Evolutionary conservation across 768 basidiomycete genomes (phyloP).

Genomic region (Tricholoma flavovirens): DNA sequence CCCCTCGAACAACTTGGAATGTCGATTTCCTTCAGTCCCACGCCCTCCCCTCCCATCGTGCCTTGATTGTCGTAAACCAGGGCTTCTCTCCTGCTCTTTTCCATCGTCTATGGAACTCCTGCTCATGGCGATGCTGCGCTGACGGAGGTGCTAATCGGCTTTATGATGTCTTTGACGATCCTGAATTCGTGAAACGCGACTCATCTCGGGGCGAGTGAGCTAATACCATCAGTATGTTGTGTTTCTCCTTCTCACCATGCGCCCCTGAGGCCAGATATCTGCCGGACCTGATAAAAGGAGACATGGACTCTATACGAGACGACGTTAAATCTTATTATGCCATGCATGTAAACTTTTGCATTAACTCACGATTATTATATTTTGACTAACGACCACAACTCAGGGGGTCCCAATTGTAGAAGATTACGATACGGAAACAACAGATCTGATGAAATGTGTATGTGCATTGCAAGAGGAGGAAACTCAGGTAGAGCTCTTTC

Average conservation of each 20-base stretch:
- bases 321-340: constrained; percentile 72
- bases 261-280: constrained; percentile 38
- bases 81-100: constrained; percentile 68
- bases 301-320: constrained; percentile 79
- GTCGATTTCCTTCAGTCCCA: constrained; percentile 32
- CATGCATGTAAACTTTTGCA: constrained; percentile 38
- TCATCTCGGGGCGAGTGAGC: constrained; percentile 10
- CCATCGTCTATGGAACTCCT: constrained; percentile 49
- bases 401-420: constrained; percentile 65
- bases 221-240: constrained; percentile 4
- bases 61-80: constrained; percentile 87
- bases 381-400: neutral
- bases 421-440: constrained; percentile 77
- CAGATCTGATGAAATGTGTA: constrained; percentile 95
- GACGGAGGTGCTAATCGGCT: constrained; percentile 88
- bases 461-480: constrained; percentile 52
- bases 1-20: constrained; percentile 27
- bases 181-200: constrained; percentile 13
- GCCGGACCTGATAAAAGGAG: constrained; percentile 89
- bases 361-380: neutral
- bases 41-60: constrained; percentile 25
- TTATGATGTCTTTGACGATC: constrained; percentile 43
- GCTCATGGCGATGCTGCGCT: constrained; percentile 61
- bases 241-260: neutral
- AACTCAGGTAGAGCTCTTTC: constrained; percentile 21